Evolutionary conservation across 345 rosid species (phyloP).

Genomic region (Acer yangbiense): DNA sequence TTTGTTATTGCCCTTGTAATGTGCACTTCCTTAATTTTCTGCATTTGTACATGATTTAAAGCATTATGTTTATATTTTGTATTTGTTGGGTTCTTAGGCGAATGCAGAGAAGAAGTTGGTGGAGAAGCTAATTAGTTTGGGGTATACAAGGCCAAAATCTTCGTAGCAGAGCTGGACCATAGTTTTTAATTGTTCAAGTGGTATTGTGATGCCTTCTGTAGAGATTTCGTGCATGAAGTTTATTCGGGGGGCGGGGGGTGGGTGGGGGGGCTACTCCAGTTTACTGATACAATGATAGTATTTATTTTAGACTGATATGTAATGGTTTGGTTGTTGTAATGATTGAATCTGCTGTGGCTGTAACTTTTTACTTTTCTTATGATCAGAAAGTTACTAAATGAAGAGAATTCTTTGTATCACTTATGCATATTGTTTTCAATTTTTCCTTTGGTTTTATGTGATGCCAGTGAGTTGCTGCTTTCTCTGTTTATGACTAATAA

Average conservation of each 20-base stretch:
- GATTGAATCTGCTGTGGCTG: background rate
- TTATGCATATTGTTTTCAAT: background rate
- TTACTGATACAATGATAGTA: background rate
- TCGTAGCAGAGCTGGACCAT: background rate
- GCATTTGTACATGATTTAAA: background rate
- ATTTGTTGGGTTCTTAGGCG: slow-evolving; percentile 46
- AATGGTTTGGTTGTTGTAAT: background rate
- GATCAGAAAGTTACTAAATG: background rate
- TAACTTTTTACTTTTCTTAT: background rate
- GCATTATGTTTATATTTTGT: background rate
- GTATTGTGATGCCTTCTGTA: background rate
- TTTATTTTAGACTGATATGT: background rate
- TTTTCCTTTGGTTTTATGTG: background rate
- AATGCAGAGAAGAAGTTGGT: slow-evolving; percentile 77
- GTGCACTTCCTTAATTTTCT: background rate
- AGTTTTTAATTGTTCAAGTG: slow-evolving; percentile 2
- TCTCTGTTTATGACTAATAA: background rate
- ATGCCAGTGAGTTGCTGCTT: background rate
- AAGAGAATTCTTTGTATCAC: slow-evolving; percentile 9
- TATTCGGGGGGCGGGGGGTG: background rate
- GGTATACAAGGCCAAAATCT: slow-evolving; percentile 54
- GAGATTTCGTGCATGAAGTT: background rate
- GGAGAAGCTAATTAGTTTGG: slow-evolving; percentile 69
- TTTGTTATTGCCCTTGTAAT: background rate
- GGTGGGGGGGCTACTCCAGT: too few species aligned